Conservation (phyloP, 2,329 filamentous ascomycete genomes). For the Colletotrichum shisoi region DNA sequence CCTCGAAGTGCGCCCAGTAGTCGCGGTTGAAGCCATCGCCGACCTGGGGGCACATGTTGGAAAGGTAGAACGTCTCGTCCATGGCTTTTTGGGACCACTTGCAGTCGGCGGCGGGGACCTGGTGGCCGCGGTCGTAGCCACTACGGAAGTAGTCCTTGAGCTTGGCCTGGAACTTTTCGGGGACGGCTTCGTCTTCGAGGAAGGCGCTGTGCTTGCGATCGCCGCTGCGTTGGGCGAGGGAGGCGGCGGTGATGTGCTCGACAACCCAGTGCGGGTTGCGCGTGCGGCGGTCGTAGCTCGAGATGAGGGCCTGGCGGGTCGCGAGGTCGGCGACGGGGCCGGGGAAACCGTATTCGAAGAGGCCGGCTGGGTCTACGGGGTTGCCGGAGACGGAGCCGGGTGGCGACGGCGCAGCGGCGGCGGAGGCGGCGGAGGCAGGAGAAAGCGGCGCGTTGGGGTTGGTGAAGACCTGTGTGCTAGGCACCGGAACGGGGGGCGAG, state of each 20-base stretch:
- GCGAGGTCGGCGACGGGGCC: conserved; percentile 87
- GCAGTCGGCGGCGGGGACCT: conserved; percentile 94
- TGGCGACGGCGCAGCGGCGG: conserved; percentile 44
- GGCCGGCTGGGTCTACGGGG: conserved; percentile 75
- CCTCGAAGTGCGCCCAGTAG: conserved; percentile 99
- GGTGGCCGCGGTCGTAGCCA: conserved; percentile 95
- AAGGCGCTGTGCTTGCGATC: conserved; percentile 88
- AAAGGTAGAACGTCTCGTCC: conserved; percentile 91
- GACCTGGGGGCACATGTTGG: conserved; percentile 98
- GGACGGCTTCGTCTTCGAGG: conserved; percentile 80
- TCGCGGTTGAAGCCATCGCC: conserved; percentile 98
- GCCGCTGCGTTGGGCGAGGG: conserved; percentile 75
- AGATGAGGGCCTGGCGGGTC: conserved; percentile 77
- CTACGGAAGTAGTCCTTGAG: conserved; percentile 94
- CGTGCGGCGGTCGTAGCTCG: conserved; percentile 86
- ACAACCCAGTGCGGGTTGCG: conserved; percentile 94
- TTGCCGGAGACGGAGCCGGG: conserved; percentile 48
- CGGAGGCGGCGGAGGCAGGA: conserved; percentile 35
- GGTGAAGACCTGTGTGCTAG: conserved; percentile 65
- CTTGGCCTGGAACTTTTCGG: conserved; percentile 85
- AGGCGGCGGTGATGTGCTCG: conserved; percentile 93
- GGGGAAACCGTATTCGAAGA: conserved; percentile 90
- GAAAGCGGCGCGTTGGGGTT: conserved; percentile 43
- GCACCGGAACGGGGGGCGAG: conserved; percentile 54
- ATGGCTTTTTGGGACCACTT: conserved; percentile 95